These are phyloP conservation scores for Aspergillus sclerotioniger DNA, from an alignment of 495 filamentous ascomycete species.

Conservation along the genomic window DNA sequence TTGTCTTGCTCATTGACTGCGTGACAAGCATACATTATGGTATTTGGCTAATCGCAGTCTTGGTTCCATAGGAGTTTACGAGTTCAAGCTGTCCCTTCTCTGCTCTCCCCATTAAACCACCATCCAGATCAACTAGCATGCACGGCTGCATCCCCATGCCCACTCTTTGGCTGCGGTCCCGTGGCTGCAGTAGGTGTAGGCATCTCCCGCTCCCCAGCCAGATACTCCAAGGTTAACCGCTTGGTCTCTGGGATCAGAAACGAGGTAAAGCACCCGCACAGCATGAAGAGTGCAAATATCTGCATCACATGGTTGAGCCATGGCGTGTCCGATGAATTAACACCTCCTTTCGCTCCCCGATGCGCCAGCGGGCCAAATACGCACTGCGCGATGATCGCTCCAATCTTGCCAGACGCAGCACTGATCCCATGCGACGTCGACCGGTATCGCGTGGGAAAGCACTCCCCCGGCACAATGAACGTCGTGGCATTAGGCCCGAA, in stretches of 20 bases:
- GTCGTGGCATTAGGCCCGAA: conserved; percentile 84
- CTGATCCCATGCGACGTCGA: conserved; percentile 83
- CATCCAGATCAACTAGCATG: neutral
- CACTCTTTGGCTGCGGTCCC: neutral
- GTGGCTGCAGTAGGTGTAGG: neutral
- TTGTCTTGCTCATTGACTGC: too few species aligned
- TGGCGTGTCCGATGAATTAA: conserved; percentile 41
- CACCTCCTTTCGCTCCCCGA: conserved; percentile 29
- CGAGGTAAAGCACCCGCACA: conserved; percentile 64
- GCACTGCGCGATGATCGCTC: conserved; percentile 59
- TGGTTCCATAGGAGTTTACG: too few species aligned
- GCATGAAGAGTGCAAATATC: conserved; percentile 80
- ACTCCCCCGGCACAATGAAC: conserved; percentile 87
- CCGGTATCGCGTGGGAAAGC: conserved; percentile 84
- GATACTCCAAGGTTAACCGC: conserved; percentile 62
- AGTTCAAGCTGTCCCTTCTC: too few species aligned
- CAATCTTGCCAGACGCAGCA: conserved; percentile 78
- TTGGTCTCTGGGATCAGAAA: conserved; percentile 74
- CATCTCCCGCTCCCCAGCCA: conserved; percentile 40
- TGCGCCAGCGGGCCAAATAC: conserved; percentile 49
- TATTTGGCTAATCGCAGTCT: too few species aligned
- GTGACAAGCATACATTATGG: too few species aligned
- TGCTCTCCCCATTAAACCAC: neutral
- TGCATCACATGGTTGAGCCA: conserved; percentile 81
- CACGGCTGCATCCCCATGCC: neutral